These are phyloP conservation scores for Nectriaceae sp. DNA, from an alignment of 2,329 filamentous ascomycete species.

Conservation along the genomic window DNA sequence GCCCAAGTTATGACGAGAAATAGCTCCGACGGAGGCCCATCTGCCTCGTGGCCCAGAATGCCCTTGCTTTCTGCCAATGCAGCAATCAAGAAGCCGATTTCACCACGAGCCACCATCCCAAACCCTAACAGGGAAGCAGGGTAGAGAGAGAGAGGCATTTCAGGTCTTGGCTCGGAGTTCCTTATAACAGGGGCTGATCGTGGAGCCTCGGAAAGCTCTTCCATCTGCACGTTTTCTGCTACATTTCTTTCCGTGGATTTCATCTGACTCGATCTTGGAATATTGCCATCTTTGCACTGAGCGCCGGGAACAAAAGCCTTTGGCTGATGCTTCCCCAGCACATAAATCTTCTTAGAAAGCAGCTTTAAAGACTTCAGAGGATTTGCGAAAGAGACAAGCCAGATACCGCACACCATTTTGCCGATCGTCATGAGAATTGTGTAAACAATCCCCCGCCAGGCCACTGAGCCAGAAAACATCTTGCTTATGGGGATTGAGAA, in stretches of 20 bases:
- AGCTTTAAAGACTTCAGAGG: slow-evolving; percentile 4
- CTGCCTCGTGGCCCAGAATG: slow-evolving; percentile 34
- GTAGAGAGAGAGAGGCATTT: slow-evolving; percentile 63
- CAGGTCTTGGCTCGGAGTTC: slow-evolving; percentile 20
- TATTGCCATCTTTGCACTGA: slow-evolving; percentile 11
- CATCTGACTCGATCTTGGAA: background rate
- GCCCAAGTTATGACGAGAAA: slow-evolving; percentile 59
- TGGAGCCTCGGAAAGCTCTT: background rate
- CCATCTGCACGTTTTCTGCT: background rate
- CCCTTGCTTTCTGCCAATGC: slow-evolving; percentile 61
- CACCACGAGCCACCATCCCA: slow-evolving; percentile 74
- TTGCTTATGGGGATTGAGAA: slow-evolving; percentile 75
- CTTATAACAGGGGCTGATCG: background rate
- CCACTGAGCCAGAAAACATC: slow-evolving; percentile 63
- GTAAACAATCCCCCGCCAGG: slow-evolving; percentile 77
- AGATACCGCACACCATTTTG: slow-evolving; percentile 62
- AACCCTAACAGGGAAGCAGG: slow-evolving; percentile 66
- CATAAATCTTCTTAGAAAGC: too few species aligned
- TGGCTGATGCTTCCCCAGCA: too few species aligned
- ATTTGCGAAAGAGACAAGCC: slow-evolving; percentile 45
- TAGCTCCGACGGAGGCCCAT: slow-evolving; percentile 37
- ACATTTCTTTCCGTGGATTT: background rate
- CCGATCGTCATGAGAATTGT: slow-evolving; percentile 67
- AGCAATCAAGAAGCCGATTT: slow-evolving; percentile 78
- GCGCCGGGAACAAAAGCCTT: slow-evolving; percentile 9